Conservation (phyloP, 192 early-diverging fungal species). For the Mortierella antarctica region DNA sequence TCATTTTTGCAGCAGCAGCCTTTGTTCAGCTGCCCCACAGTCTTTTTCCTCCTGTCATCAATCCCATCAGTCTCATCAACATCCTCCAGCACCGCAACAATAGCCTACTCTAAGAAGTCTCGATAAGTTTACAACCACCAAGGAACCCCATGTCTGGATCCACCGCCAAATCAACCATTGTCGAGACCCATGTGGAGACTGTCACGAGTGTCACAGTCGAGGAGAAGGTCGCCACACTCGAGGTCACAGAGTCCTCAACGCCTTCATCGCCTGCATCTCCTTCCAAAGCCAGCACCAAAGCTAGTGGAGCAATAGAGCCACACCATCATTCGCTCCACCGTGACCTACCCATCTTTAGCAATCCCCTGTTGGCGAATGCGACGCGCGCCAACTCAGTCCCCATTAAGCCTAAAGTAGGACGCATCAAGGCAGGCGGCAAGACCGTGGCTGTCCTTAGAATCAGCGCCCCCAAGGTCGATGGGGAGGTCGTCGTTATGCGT, state of each 20-base stretch:
- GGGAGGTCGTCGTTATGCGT: constrained; percentile 49
- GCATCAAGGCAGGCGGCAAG: constrained; percentile 36
- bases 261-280: not conserved
- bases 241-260: constrained; percentile 5
- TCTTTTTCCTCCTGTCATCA: too few species aligned
- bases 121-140: constrained; percentile 14
- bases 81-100: too few species aligned
- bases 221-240: constrained; percentile 27
- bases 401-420: constrained; percentile 37
- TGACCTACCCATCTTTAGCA: constrained; percentile 51
- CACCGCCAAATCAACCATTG: constrained; percentile 10
- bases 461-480: constrained; percentile 51
- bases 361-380: constrained; percentile 49
- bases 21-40: too few species aligned
- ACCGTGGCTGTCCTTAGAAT: constrained; percentile 42
- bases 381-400: constrained; percentile 47
- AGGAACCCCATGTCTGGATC: constrained; percentile 31
- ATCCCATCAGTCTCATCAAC: too few species aligned
- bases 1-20: too few species aligned
- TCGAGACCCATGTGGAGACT: constrained; percentile 27
- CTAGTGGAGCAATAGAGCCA: not conserved
- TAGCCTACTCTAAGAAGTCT: not conserved
- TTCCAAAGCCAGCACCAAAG: not conserved
- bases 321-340: constrained; percentile 8
- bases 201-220: constrained; percentile 20